Percentiles rank a stretch among this genome's conserved stretches.
Evolutionary conservation across 306 rosid species (phyloP).

Genomic region (Cyclanthera cordifolia): DNA sequence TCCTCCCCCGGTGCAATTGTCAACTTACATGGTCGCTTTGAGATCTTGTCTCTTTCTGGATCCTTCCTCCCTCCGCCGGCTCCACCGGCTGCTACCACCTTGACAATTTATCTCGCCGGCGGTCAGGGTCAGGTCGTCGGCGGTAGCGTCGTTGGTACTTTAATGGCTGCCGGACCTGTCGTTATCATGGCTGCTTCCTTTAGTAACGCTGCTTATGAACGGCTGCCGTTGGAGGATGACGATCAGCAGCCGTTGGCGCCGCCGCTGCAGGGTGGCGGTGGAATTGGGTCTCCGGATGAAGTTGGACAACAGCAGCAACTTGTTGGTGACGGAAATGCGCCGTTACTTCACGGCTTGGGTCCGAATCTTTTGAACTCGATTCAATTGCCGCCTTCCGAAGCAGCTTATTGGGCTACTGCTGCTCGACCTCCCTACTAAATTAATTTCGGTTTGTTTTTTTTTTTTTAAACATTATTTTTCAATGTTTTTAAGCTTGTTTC

Average conservation of each 20-base stretch:
- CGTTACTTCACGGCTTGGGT: slow-evolving; percentile 61
- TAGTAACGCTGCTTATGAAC: slow-evolving; percentile 92
- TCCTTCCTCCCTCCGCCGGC: slow-evolving; percentile 90
- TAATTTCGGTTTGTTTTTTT: not conserved
- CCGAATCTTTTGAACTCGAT: slow-evolving; percentile 70
- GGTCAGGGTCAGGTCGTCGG: slow-evolving; percentile 97
- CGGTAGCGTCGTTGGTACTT: slow-evolving; percentile 69
- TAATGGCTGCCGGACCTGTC: slow-evolving; percentile 75
- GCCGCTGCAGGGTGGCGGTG: slow-evolving; percentile 37
- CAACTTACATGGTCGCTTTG: slow-evolving; percentile 76
- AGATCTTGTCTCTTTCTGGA: slow-evolving; percentile 75
- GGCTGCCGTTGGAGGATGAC: slow-evolving; percentile 87
- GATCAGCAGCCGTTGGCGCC: slow-evolving; percentile 36
- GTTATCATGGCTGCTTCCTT: slow-evolving; percentile 93
- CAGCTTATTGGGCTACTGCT: slow-evolving; percentile 54
- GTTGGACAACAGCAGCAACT: slow-evolving; percentile 32
- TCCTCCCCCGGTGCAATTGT: slow-evolving; percentile 77
- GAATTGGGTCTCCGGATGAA: slow-evolving; percentile 51
- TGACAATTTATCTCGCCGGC: slow-evolving; percentile 76
- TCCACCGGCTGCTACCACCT: slow-evolving; percentile 66
- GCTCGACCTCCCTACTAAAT: slow-evolving; percentile 66
- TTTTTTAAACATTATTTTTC: not conserved
- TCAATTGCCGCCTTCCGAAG: slow-evolving; percentile 76
- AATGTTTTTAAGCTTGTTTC: not conserved
- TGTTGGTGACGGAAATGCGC: slow-evolving; percentile 45